A percentile compares a stretch with the other conserved stretches of the same genome.
Conservation (phyloP, 2,329 filamentous ascomycete species). For the Claviceps digitariae region DNA sequence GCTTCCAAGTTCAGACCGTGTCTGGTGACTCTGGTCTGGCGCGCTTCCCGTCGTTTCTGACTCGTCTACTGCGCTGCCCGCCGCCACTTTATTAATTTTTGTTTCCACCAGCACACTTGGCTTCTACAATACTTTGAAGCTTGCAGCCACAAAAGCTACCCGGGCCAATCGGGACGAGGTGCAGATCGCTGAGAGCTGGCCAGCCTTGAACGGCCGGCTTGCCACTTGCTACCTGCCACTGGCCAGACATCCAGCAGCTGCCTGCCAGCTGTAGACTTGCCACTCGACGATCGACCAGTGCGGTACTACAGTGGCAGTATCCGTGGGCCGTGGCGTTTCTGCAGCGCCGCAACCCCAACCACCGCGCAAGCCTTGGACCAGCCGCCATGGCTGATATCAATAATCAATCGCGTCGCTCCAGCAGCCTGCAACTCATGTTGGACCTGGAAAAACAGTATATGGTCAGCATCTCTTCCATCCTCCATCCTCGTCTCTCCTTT, state of each 20-base stretch:
- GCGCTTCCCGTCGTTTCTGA: neutral
- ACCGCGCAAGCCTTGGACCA: neutral
- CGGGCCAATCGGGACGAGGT: too few species aligned
- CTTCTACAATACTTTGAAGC: neutral
- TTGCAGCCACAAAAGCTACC: neutral
- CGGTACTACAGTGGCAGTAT: too few species aligned
- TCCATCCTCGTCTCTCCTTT: neutral
- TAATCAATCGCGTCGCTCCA: slow-evolving; percentile 19
- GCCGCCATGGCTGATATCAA: slow-evolving; percentile 7
- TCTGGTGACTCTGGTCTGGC: neutral
- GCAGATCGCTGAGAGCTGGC: too few species aligned
- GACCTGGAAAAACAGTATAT: slow-evolving; percentile 44
- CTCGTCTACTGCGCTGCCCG: neutral
- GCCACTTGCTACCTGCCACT: too few species aligned
- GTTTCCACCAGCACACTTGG: neutral
- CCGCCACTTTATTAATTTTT: too few species aligned
- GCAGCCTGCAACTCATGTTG: slow-evolving; percentile 44
- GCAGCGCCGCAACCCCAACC: neutral
- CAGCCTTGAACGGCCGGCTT: too few species aligned
- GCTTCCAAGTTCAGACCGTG: too few species aligned
- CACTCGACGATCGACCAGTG: too few species aligned
- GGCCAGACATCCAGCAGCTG: too few species aligned
- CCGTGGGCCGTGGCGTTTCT: neutral
- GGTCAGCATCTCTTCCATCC: slow-evolving; percentile 26
- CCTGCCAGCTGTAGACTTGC: too few species aligned